phyloP scores from a whole-genome alignment of 106 monocot species.

The Ottelia alismoides region DNA sequence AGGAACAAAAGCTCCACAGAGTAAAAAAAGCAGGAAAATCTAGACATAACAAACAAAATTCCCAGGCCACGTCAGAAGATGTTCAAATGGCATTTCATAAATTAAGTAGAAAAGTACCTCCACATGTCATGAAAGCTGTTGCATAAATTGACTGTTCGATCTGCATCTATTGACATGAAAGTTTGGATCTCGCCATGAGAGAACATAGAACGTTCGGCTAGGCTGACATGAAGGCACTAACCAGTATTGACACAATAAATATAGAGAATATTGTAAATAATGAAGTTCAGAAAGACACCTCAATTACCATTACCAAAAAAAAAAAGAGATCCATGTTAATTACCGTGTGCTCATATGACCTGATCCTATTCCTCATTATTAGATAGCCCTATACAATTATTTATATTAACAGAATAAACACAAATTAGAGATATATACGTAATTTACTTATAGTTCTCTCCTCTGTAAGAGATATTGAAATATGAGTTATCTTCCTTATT shows the following conservation, averaged over 20 bases:
- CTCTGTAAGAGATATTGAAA: too few species aligned
- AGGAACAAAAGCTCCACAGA: background rate
- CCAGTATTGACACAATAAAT: conserved; percentile 3
- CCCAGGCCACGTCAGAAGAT: background rate
- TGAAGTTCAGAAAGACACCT: background rate
- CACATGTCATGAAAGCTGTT: conserved; percentile 97
- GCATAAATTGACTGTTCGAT: conserved; percentile 73
- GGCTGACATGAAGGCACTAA: conserved; percentile 61
- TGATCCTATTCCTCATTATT: too few species aligned
- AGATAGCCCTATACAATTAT: too few species aligned
- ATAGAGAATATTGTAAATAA: background rate
- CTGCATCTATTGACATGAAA: conserved; percentile 95
- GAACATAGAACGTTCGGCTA: conserved; percentile 74
- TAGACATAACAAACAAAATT: too few species aligned
- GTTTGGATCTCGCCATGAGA: conserved; percentile 99
- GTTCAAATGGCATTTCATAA: background rate
- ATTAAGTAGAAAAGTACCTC: conserved; percentile 37
- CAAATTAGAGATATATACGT: too few species aligned
- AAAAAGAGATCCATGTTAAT: too few species aligned
- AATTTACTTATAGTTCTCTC: too few species aligned
- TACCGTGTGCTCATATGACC: too few species aligned
- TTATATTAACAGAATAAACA: too few species aligned
- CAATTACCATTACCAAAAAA: too few species aligned
- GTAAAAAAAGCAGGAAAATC: too few species aligned
- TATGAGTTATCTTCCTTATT: too few species aligned